Conservation (phyloP, 768 basidiomycete genomes). For the Leccinellum albellum region DNA sequence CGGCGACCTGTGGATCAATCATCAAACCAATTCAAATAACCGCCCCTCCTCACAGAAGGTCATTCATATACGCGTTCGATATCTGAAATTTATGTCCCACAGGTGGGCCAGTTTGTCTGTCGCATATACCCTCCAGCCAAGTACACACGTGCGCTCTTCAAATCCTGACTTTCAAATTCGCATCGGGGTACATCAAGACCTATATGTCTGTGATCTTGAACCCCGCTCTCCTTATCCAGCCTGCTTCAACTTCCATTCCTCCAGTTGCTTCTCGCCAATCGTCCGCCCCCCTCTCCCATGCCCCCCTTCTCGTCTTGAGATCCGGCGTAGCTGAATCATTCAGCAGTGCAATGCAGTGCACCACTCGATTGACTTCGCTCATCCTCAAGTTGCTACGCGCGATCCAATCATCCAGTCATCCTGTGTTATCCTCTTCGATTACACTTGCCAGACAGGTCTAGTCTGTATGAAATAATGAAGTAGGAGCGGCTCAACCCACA, state of each 20-base stretch:
- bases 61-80: background rate
- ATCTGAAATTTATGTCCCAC: background rate
- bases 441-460: background rate
- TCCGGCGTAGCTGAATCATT: background rate
- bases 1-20: background rate
- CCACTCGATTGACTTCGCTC: background rate
- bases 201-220: background rate
- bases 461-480: background rate
- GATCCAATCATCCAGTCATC: background rate
- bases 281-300: background rate
- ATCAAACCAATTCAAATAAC: background rate
- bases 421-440: background rate
- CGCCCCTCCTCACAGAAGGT: background rate
- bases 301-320: background rate
- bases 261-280: background rate
- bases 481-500: background rate
- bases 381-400: background rate
- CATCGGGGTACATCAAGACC: no score
- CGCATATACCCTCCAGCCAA: background rate
- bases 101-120: no score
- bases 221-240: background rate
- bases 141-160: background rate
- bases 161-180: background rate
- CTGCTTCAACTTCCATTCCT: constrained; percentile 4
- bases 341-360: background rate